Evolutionary conservation across 2,329 filamentous ascomycete genomes (phyloP), one percentile per base, ranked within the genome.

Genomic region (Stemphylium lycopersici): DNA sequence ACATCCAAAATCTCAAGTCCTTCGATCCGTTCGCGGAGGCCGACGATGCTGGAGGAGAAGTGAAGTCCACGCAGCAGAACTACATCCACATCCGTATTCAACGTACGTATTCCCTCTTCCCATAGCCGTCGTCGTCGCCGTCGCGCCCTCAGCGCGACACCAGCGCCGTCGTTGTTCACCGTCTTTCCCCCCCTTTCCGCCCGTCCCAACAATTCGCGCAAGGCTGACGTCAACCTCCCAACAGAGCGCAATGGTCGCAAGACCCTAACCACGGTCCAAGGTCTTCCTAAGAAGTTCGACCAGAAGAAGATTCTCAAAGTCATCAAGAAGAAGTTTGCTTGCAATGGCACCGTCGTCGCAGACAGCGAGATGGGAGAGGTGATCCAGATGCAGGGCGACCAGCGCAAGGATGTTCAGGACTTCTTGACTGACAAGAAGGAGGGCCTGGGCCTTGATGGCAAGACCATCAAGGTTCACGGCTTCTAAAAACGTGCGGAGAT

Each of bases 41-140:
- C 87, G 95, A 97, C 91, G 93, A 97, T 89, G 93, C 96, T 81
- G 92, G 90, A 80, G 93, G 92, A 85, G 90, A 96, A 83, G 89
- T 87, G 78, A 95, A 95, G 83, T 88, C 90, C 78, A 55, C 51
- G 24, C 91, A 96, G 83, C 90, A 96, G 83, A 96, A 96, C 82
- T 96, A 97, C 80, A 96, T 98, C 80, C 95, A 98, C 83, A 98
- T 99, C 81, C 93, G 95, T 81, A 98, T 98, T 79, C 95, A 99
- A 80, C 95, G 93, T 98, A 88, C 54, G 70, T 71, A 45, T 13
- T 3, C 76, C 90, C 87, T 31, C 40, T 49, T 60, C 38, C 45
- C 2, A 29, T 29, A 10, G 8, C 7, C 11, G 2, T 22, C 6
- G 10, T 8, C n/a, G 8, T 24, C 6, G 8, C 20, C 6, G 5